Conservation (phyloP, 164 flowering plant genomes). For the Buxus sempervirens region DNA sequence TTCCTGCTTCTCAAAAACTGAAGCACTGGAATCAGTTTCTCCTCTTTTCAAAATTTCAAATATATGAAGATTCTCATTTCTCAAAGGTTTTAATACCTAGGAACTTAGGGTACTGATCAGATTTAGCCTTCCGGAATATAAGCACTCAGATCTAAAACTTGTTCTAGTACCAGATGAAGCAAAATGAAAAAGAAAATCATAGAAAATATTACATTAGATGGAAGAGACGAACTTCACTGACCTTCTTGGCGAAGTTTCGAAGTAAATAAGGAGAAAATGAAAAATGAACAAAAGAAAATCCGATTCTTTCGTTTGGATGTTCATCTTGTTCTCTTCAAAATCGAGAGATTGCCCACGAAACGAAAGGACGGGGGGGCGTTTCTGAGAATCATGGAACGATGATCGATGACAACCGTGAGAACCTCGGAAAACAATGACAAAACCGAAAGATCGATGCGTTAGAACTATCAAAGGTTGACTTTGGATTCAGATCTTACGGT, state of each 20-base stretch:
- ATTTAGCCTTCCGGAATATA: too few species aligned
- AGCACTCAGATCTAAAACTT: not conserved
- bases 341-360: too few species aligned
- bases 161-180: not conserved
- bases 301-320: constrained; percentile 1
- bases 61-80: not conserved
- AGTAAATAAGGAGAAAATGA: too few species aligned
- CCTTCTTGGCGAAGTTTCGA: constrained; percentile 3
- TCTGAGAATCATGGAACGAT: too few species aligned
- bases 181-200: not conserved
- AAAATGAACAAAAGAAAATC: not conserved
- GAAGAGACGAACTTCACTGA: constrained; percentile 2
- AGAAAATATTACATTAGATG: not conserved
- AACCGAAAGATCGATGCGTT: too few species aligned
- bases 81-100: too few species aligned
- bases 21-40: not conserved
- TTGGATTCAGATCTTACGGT: too few species aligned
- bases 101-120: too few species aligned
- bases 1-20: not conserved
- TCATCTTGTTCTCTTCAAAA: not conserved
- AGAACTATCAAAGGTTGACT: too few species aligned
- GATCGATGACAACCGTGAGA: too few species aligned
- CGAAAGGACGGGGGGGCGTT: too few species aligned
- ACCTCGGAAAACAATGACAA: too few species aligned
- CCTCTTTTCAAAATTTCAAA: not conserved